Percentiles rank a stretch among this genome's conserved stretches.
phyloP scores from a whole-genome alignment of 192 early-diverging fungal genomes.

The Helicostylum pulchrum region DNA sequence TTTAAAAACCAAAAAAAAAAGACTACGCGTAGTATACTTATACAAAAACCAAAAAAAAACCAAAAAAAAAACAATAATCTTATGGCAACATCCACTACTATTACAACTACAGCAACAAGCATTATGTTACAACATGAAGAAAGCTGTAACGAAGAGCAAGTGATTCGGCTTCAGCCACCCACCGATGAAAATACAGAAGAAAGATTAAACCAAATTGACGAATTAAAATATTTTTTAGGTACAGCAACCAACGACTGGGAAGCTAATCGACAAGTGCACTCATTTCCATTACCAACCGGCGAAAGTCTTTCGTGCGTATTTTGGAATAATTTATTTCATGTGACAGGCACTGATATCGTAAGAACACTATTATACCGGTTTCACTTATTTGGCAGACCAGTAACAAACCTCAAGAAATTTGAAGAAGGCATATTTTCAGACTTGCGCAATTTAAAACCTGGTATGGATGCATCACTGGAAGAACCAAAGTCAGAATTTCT shows the following conservation, averaged over 20 bases:
- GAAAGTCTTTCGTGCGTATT: conserved; percentile 90
- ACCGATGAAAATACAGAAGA: conserved; percentile 18
- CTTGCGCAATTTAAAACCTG: conserved; percentile 91
- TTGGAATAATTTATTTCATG: conserved; percentile 91
- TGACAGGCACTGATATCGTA: conserved; percentile 97
- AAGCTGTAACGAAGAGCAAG: not conserved
- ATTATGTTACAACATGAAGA: not conserved
- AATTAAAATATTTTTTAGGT: conserved; percentile 55
- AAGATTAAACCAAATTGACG: conserved; percentile 39
- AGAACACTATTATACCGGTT: conserved; percentile 89
- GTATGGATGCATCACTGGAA: conserved; percentile 86
- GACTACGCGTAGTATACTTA: not conserved
- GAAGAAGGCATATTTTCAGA: conserved; percentile 98
- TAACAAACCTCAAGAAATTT: conserved; percentile 91
- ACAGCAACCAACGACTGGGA: conserved; percentile 70
- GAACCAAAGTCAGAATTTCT: conserved; percentile 91
- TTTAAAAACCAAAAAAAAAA: not conserved
- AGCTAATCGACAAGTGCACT: conserved; percentile 46
- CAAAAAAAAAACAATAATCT: not conserved
- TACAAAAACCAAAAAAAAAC: not conserved
- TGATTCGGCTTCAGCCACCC: conserved; percentile 16
- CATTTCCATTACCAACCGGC: conserved; percentile 71
- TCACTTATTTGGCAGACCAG: conserved; percentile 82
- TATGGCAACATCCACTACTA: not conserved
- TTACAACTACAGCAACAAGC: too few relatives aligned